Percentiles rank a stretch among this genome's conserved stretches.
phyloP scores from a whole-genome alignment of 192 early-diverging fungal genomes.

The Cladochytrium replicatum region DNA sequence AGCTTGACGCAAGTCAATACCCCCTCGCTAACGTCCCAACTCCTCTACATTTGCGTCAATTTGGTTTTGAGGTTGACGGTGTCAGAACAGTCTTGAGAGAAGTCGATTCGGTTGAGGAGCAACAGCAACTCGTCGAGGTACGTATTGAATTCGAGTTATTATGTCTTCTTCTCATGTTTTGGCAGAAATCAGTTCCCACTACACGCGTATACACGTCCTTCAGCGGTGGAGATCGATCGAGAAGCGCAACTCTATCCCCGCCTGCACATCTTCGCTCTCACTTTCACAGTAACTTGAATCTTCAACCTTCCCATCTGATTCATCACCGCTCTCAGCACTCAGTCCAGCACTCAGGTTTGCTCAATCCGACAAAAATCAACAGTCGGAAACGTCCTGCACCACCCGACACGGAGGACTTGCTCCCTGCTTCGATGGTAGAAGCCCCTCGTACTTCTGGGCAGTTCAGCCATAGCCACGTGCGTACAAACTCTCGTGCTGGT shows the following conservation, averaged over 20 bases:
- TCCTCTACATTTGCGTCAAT: constrained; percentile 66
- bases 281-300: background rate
- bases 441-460: no score
- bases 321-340: no score
- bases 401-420: no score
- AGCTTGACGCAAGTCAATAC: constrained; percentile 52
- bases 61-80: constrained; percentile 71
- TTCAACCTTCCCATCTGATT: background rate
- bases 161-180: constrained; percentile 2
- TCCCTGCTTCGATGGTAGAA: no score
- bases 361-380: no score
- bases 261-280: constrained; percentile 3
- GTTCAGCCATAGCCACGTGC: no score
- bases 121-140: constrained; percentile 31
- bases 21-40: constrained; percentile 65
- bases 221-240: no score
- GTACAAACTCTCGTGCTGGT: no score
- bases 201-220: background rate
- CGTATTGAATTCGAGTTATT: constrained; percentile 1
- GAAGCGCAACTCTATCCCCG: constrained; percentile 9
- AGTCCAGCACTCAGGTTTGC: no score
- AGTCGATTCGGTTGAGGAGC: constrained; percentile 40
- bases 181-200: background rate
- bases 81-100: constrained; percentile 59
- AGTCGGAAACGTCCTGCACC: no score